Base-by-base conservation (phyloP, 305 asterid genomes). In the Andrographis paniculata region DNA sequence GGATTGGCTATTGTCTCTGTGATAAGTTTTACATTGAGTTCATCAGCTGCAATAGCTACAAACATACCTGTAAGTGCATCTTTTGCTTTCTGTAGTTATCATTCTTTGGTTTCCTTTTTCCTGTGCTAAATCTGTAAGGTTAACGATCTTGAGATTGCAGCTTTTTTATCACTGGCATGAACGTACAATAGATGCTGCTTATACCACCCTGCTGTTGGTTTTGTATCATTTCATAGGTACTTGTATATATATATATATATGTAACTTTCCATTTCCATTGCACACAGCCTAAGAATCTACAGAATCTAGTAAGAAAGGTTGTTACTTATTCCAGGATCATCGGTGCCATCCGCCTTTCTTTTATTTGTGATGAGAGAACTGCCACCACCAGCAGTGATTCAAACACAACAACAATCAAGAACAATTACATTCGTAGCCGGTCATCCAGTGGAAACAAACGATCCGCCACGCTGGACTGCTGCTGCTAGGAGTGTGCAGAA, bases 351-450 rank as follows among this genome's bases (percentile, higher is more conserved):
- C 5, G 85, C 75, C 7, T 82, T 80, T 47, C 70, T 91, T 21
- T 52, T 91, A 44, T 77, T 78, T 72, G 83, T 86, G 83, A 91
- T 91, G 99, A 91, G 79, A 67, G 99, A 91, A 65, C 47, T 91
- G 23, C 99, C 99, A 33, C 82, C 93, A 42, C 79, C 75, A 14
- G 56, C 52, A n/a, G 54, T 70, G 55, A 59, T 57, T 24, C 66
- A 53, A 42, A 58, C 76, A 46, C 68, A 51, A 46, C 89, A 80
- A 56, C 89, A 80, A 56, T 73, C 94, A 11, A 73, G 74, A 66
- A 80, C 78, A 7, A 74, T 84, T 53, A 67, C 93, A 42, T 89
- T 74, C 49, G 69, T 89, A 20, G 74, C 64, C 39, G 96, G 85
- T 3, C 52, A 62, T 58, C 66, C 88, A 4, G 75, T 58, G 46